These are phyloP conservation scores for Colletotrichum truncatum DNA, from an alignment of 2,329 filamentous ascomycete species.

Conservation along the genomic window DNA sequence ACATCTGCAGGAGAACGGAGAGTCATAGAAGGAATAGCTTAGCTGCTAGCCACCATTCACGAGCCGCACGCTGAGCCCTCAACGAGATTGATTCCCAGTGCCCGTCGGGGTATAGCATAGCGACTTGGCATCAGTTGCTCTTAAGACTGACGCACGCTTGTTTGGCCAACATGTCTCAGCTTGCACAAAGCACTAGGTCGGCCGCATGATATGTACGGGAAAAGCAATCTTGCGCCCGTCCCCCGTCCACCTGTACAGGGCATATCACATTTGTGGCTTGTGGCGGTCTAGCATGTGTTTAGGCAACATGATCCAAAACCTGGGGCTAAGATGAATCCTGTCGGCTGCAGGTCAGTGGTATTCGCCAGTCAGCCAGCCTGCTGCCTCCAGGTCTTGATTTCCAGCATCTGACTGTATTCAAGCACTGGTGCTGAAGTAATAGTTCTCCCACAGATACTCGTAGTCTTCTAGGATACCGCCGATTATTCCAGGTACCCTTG, in stretches of 20 bases:
- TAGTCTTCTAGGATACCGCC: conserved; percentile 93
- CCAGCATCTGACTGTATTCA: conserved; percentile 31
- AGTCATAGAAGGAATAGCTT: neutral
- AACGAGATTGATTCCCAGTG: neutral
- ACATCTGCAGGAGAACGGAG: neutral
- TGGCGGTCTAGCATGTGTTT: conserved; percentile 1
- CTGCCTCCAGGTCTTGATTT: neutral
- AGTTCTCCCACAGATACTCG: conserved; percentile 97
- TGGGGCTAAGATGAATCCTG: neutral
- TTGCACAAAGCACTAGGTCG: neutral
- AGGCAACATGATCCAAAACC: neutral
- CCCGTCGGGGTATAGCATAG: neutral
- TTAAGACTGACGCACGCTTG: neutral
- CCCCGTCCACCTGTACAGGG: neutral
- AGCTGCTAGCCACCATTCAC: neutral
- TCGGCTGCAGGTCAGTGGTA: neutral
- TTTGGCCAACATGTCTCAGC: neutral
- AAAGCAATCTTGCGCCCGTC: neutral
- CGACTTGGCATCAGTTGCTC: neutral
- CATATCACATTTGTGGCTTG: neutral
- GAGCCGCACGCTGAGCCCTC: conserved; percentile 11
- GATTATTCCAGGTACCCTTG: conserved; percentile 81
- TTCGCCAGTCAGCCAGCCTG: neutral
- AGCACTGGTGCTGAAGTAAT: conserved; percentile 80
- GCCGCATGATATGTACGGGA: neutral